A percentile compares a stretch with the other conserved stretches of the same genome.
phyloP scores from a whole-genome alignment of 1,139 yeast genomes.

The Candida frijolesensis region DNA sequence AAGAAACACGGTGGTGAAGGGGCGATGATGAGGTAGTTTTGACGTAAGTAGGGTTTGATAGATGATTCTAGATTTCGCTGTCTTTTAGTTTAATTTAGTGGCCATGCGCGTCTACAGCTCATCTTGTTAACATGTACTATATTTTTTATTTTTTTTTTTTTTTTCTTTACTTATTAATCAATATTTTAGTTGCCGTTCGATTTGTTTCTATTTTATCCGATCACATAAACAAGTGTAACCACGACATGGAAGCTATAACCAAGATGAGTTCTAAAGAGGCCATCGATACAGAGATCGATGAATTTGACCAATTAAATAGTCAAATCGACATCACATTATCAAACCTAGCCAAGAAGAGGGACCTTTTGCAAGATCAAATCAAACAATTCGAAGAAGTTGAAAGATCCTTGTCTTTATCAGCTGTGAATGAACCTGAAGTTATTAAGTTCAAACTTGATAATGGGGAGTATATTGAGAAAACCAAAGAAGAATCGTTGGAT shows the following conservation, averaged over 20 bases:
- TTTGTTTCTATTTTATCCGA: neutral
- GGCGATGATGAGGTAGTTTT: slow-evolving; percentile 11
- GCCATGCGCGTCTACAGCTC: neutral
- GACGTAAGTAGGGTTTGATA: slow-evolving; percentile 6
- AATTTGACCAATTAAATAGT: slow-evolving; percentile 8
- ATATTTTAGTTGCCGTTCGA: neutral
- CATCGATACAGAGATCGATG: neutral
- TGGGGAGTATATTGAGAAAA: slow-evolving; percentile 59
- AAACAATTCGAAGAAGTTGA: slow-evolving; percentile 14
- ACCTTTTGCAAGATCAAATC: slow-evolving; percentile 18
- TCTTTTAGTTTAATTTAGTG: neutral
- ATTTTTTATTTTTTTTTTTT: neutral
- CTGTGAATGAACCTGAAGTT: slow-evolving; percentile 12
- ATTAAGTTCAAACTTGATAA: slow-evolving; percentile 57
- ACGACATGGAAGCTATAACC: neutral
- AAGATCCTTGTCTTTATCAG: slow-evolving; percentile 5
- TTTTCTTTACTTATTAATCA: neutral
- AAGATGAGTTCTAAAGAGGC: neutral
- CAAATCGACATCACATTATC: slow-evolving; percentile 20
- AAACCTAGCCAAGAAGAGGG: slow-evolving; percentile 17
- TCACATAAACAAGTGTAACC: neutral
- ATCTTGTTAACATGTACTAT: neutral
- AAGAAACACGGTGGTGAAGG: slow-evolving; percentile 19
- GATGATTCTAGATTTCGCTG: neutral
- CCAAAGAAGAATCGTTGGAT: slow-evolving; percentile 42